A percentile compares a stretch with the other conserved stretches of the same genome.
phyloP scores from a whole-genome alignment of 352 stramenopile species.

The Globisporangium acanthophoron region DNA sequence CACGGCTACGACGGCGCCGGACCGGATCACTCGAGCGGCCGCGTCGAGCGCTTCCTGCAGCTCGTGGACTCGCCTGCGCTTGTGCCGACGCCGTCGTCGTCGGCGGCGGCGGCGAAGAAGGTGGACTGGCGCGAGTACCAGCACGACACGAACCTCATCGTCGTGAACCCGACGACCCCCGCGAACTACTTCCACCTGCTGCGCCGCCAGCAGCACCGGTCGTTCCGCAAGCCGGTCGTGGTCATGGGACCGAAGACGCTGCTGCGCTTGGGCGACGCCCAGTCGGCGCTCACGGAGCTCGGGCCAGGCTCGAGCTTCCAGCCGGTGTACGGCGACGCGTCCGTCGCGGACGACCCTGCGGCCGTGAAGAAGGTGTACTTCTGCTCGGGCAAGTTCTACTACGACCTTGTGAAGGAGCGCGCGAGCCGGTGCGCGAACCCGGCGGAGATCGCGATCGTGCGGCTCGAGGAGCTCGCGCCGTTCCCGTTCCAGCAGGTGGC shows the following conservation, averaged over 20 bases:
- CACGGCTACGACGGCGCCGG: constrained; percentile 87
- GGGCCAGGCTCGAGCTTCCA: constrained; percentile 54
- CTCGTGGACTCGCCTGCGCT: constrained; percentile 69
- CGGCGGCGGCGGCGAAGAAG: constrained; percentile 21
- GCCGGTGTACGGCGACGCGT: constrained; percentile 55
- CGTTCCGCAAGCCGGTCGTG: constrained; percentile 71
- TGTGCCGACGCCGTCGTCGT: constrained; percentile 14
- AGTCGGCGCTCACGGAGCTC: constrained; percentile 60
- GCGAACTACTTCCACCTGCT: constrained; percentile 97
- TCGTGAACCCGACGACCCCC: constrained; percentile 82
- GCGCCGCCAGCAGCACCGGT: constrained; percentile 81
- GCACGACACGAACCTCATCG: constrained; percentile 81
- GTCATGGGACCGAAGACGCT: constrained; percentile 81
- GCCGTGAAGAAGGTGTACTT: constrained; percentile 72
- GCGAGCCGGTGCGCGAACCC: constrained; percentile 34
- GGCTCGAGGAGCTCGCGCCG: constrained; percentile 80
- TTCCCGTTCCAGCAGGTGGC: constrained; percentile 76
- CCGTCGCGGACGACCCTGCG: constrained; percentile 33
- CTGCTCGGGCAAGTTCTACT: constrained; percentile 85
- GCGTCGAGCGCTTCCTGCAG: constrained; percentile 86
- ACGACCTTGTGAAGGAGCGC: constrained; percentile 72
- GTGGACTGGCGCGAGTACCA: constrained; percentile 52
- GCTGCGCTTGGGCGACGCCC: constrained; percentile 58
- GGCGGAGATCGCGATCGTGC: constrained; percentile 58
- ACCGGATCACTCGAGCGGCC: constrained; percentile 82